Percentiles rank a stretch among this genome's conserved stretches.
These are phyloP conservation scores for Salix dunnii DNA, from an alignment of 345 rosid species.

Conservation along the genomic window DNA sequence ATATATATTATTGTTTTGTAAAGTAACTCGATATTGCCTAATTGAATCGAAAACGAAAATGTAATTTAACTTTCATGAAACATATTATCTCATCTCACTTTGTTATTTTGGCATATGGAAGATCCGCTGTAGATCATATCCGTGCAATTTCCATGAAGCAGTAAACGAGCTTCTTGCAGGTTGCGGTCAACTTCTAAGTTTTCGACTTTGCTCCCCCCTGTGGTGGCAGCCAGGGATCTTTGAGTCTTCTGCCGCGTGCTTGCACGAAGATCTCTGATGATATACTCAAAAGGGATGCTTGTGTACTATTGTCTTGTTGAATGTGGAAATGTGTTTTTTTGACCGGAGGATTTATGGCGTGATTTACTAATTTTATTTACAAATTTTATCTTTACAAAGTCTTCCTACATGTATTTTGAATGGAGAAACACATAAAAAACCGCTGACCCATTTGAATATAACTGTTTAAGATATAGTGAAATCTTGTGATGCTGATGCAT, in stretches of 20 bases:
- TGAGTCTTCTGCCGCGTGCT: not conserved
- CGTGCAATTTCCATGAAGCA: not conserved
- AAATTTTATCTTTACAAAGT: no score
- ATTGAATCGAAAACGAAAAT: not conserved
- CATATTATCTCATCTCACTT: not conserved
- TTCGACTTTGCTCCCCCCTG: not conserved
- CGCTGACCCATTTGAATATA: no score
- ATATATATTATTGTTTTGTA: not conserved
- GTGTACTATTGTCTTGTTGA: no score
- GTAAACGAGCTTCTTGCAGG: not conserved
- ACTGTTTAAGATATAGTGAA: no score
- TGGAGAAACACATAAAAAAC: no score
- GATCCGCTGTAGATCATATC: not conserved
- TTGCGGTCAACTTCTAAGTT: not conserved
- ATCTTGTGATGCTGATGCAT: no score
- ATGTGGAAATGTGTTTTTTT: no score
- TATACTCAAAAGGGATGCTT: no score
- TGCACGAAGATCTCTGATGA: no score
- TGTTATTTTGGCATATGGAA: not conserved
- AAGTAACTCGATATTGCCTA: not conserved
- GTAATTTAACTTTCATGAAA: not conserved
- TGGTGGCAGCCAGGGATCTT: not conserved
- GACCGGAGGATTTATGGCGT: no score
- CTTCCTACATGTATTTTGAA: no score
- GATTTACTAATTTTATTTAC: no score